Evolutionary conservation across 2,329 filamentous ascomycete genomes (phyloP), one percentile per base, ranked within the genome.

Genomic region (Thermoascus crustaceus): DNA sequence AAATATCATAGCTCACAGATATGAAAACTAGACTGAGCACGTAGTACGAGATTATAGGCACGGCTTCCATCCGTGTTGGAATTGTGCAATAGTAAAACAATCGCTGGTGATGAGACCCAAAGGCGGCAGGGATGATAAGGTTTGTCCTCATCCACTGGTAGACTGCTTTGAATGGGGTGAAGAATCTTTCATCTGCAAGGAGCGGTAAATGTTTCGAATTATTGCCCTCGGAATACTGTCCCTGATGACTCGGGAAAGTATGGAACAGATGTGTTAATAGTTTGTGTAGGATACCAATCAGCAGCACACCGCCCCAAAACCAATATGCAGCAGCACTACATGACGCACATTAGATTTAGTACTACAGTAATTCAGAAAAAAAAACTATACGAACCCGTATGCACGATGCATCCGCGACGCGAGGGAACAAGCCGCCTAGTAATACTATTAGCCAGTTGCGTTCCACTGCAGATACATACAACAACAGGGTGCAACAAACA

Each of bases 61-160:
- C 41, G 4, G 60, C 61, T 36, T 73, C 68, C 0, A 68, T 54
- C 7, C 71, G 63, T 2, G 65, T 67, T 2, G 70, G 68, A 22
- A 73, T 62, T 1, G 65, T 68, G 41, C 61, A 66, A 43, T 61
- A 66, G 5, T 62, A 56, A 2, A 67, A 42, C 1, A 57, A 52
- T 19, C 63, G 60, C 16, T 64, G 62, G 25, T 61, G 61, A 30
- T 62, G 58, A 9, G 59, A 52, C 16, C 61, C 58, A 23, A 70
- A 60, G 0, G 67, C 56, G 1, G 65, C 58, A 3, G 70, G 65
- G 7, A 67, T 49, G 6, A 67, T 55, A 7, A 73, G 30, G 44
- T 66, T 48, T 2, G 53, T 56, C 16, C 58, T 46, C 3, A 61
- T 14, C 57, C 58, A 64, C 21, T 57, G 46, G 35, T 53, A 43